These are phyloP conservation scores for Lichtheimia hyalospora DNA, from an alignment of 371 early-diverging fungal species.

Conservation along the genomic window DNA sequence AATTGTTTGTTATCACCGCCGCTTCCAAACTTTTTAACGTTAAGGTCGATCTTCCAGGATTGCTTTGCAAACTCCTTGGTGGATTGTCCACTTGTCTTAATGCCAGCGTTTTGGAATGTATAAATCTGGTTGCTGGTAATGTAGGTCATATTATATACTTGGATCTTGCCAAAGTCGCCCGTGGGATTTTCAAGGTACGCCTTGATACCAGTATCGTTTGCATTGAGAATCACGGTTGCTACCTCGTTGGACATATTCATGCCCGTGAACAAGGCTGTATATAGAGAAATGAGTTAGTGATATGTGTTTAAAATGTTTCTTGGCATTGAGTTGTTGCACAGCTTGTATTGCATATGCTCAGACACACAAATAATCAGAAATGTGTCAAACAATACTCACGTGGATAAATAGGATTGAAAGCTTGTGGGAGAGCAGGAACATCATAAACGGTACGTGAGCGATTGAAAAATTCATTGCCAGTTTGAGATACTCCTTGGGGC, in stretches of 20 bases:
- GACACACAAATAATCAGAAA: not conserved
- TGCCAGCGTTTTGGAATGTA: constrained; percentile 33
- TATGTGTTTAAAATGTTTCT: too few species aligned
- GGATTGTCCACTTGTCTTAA: constrained; percentile 47
- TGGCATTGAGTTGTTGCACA: too few species aligned
- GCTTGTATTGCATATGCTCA: not conserved
- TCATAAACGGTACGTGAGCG: constrained; percentile 35
- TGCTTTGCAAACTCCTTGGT: constrained; percentile 51
- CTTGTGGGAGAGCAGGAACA: constrained; percentile 54
- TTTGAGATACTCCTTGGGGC: constrained; percentile 30
- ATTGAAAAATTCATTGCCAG: constrained; percentile 55
- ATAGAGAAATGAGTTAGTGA: not conserved
- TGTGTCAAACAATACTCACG: constrained; percentile 20
- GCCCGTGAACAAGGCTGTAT: constrained; percentile 29
- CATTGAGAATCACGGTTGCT: constrained; percentile 18
- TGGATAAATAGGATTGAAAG: constrained; percentile 38
- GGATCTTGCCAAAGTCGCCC: constrained; percentile 6
- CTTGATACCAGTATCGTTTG: constrained; percentile 10
- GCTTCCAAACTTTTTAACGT: constrained; percentile 23
- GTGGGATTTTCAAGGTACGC: constrained; percentile 12
- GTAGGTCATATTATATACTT: constrained; percentile 28
- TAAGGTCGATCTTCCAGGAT: constrained; percentile 45
- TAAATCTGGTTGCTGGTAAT: constrained; percentile 42
- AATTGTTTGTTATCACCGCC: constrained; percentile 14
- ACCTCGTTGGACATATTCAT: constrained; percentile 37